Base-by-base conservation (phyloP, 768 basidiomycete species). In the Lactifluus rugatus region DNA sequence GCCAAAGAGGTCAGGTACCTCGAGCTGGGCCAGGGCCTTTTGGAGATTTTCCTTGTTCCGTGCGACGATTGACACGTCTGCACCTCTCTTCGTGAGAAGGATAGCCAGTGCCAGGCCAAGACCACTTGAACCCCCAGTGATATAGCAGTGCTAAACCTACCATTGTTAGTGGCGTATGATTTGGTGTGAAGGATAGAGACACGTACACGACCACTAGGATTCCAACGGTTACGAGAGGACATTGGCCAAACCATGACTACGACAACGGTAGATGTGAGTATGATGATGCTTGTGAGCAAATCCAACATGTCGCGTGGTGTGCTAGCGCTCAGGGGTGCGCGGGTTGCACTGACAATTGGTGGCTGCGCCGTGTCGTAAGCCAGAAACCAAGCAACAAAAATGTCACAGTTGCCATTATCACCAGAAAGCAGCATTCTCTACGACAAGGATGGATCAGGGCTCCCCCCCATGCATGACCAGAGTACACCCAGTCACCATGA, bases 11-110 rank as follows among this genome's bases (percentile, higher is more conserved):
- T 25, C 17, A 48, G 23, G 28, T 41, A 87, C 91, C 77, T 93
- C 83, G 26, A 94, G 69, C 45, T 78, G 72, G 32, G 70, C 72
- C 23, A 88, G 65, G 0, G 90, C 87, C 16, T 70, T 73, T 53
- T 81, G 76, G 11, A 93, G 71, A 58, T 79, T 82, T 46, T 73
- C 74, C 65, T 85, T 76, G 52, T 85, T 82, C 13, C 91, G 77
- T 7, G 91, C 92, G 10, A 94, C 85, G 58, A 94, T 90, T 7
- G 88, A 89, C 3, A 94, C 84, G 61, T 90, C 78, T 0, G 92
- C 90, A 0, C 93, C 93, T 58, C 75, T 75, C 59, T 74, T 72
- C 14, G 80, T 79, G 2, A 95, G 76, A 16, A 85, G 72, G 28
- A 78, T 75, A 1, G 91, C 87, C 8, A 94, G 73, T 0, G 82